Evolutionary conservation across 1,139 yeast species (phyloP).

Genomic region (Yamadazyma atmosphaerica): DNA sequence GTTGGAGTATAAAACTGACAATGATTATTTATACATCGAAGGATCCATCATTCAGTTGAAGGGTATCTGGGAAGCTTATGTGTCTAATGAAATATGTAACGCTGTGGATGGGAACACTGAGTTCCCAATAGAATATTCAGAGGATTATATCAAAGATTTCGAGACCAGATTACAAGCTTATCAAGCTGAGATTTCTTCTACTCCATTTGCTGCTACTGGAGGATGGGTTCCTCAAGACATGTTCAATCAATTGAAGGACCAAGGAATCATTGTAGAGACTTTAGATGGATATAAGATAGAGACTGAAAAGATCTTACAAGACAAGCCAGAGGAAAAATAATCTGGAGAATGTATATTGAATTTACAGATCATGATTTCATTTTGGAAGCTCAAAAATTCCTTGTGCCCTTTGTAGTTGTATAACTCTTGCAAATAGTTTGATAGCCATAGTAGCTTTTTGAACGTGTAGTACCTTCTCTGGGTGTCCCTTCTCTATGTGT

Average conservation of each 20-base stretch:
- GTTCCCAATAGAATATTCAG: slow-evolving; percentile 62
- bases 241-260: slow-evolving; percentile 68
- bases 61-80: slow-evolving; percentile 73
- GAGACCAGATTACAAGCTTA: slow-evolving; percentile 61
- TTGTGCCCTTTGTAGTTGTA: background rate
- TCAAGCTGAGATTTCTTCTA: slow-evolving; percentile 63
- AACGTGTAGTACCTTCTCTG: background rate
- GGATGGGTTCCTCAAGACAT: slow-evolving; percentile 97
- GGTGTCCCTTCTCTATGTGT: background rate
- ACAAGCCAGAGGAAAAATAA: slow-evolving; percentile 9
- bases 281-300: slow-evolving; percentile 40
- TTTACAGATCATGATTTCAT: background rate
- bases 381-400: too few relatives aligned
- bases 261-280: slow-evolving; percentile 56
- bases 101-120: slow-evolving; percentile 29
- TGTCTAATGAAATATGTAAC: slow-evolving; percentile 58
- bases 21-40: slow-evolving; percentile 66
- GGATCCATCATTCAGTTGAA: slow-evolving; percentile 70
- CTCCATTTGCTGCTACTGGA: slow-evolving; percentile 87
- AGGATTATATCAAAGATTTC: slow-evolving; percentile 56
- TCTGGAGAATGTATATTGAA: background rate
- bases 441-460: slow-evolving; percentile 4
- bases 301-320: slow-evolving; percentile 38
- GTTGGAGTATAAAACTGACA: slow-evolving; percentile 58
- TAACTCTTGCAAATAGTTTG: too few relatives aligned